Evolutionary conservation across 495 filamentous ascomycete genomes (phyloP).

Genomic region (Aspergillus hancockii): DNA sequence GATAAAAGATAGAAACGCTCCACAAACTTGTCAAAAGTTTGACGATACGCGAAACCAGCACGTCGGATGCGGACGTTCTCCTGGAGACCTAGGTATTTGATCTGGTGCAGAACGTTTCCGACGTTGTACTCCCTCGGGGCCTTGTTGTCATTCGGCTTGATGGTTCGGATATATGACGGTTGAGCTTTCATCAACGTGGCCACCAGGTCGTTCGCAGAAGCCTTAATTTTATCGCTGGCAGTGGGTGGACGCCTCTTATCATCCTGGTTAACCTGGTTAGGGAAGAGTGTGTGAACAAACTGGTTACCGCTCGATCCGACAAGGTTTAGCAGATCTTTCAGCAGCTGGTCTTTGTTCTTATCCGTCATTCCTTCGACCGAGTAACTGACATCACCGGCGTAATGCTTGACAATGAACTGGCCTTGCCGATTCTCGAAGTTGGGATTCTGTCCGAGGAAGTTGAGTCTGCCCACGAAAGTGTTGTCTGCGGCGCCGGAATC

Average conservation of each 20-base stretch:
- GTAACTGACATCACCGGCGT: conserved; percentile 97
- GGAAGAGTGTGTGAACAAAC: conserved; percentile 88
- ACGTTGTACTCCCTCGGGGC: conserved; percentile 87
- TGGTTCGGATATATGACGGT: conserved; percentile 97
- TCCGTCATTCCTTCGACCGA: conserved; percentile 97
- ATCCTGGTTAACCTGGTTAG: conserved; percentile 91
- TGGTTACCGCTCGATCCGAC: conserved; percentile 79
- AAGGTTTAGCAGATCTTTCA: conserved; percentile 91
- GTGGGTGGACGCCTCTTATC: conserved; percentile 93
- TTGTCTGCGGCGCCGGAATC: conserved; percentile 92
- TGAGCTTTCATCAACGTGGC: conserved; percentile 95
- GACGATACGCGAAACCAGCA: conserved; percentile 95
- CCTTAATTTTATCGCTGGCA: conserved; percentile 95
- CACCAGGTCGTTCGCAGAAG: conserved; percentile 94
- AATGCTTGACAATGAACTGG: conserved; percentile 98
- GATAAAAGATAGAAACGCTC: conserved; percentile 97
- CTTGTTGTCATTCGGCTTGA: conserved; percentile 99
- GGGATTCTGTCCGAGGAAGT: conserved; percentile 80
- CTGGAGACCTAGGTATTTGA: conserved; percentile 98
- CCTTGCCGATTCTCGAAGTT: conserved; percentile 93
- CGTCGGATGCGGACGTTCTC: conserved; percentile 98
- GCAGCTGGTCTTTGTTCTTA: conserved; percentile 97
- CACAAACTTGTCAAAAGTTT: conserved; percentile 97
- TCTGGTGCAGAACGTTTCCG: conserved; percentile 93
- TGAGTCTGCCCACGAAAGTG: conserved; percentile 91